A percentile compares a stretch with the other conserved stretches of the same genome.
Evolutionary conservation across 2,329 filamentous ascomycete species (phyloP).

Genomic region (Ascocoryne sarcoides): DNA sequence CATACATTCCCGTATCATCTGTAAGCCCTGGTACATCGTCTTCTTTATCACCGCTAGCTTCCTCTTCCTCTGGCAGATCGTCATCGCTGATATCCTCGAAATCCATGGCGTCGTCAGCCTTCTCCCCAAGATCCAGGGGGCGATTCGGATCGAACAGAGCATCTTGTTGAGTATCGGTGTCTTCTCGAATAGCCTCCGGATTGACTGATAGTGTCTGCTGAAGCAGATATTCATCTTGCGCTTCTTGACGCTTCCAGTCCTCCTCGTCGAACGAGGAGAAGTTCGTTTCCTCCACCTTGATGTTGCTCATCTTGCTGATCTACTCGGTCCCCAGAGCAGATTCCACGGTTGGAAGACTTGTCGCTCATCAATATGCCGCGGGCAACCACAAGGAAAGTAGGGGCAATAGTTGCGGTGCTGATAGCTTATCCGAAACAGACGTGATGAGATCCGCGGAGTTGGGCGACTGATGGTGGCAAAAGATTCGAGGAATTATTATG

Average conservation of each 20-base stretch:
- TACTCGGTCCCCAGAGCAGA: too few relatives aligned
- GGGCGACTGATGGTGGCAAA: too few relatives aligned
- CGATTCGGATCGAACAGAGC: conserved; percentile 35
- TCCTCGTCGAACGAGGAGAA: conserved; percentile 23
- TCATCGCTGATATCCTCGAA: conserved; percentile 89
- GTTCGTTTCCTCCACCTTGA: too few relatives aligned
- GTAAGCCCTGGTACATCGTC: conserved; percentile 28
- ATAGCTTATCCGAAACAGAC: too few relatives aligned
- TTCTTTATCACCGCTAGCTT: conserved; percentile 26
- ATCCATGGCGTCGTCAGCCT: conserved; percentile 87
- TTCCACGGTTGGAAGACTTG: too few relatives aligned
- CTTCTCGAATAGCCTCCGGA: conserved; percentile 33
- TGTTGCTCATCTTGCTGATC: too few relatives aligned
- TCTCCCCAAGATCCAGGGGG: conserved; percentile 58
- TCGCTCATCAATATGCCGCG: too few relatives aligned
- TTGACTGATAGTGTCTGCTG: conserved; percentile 22
- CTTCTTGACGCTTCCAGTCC: conserved; percentile 37
- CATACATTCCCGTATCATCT: conserved; percentile 49
- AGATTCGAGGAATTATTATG: too few relatives aligned
- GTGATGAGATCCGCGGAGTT: too few relatives aligned
- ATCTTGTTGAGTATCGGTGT: too few relatives aligned
- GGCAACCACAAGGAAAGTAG: too few relatives aligned
- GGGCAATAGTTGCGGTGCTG: too few relatives aligned
- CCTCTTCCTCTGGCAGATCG: conserved; percentile 75
- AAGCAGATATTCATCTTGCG: conserved; percentile 41